Evolutionary conservation across 1,139 yeast genomes (phyloP).

Genomic region (Hansenula sp.): DNA sequence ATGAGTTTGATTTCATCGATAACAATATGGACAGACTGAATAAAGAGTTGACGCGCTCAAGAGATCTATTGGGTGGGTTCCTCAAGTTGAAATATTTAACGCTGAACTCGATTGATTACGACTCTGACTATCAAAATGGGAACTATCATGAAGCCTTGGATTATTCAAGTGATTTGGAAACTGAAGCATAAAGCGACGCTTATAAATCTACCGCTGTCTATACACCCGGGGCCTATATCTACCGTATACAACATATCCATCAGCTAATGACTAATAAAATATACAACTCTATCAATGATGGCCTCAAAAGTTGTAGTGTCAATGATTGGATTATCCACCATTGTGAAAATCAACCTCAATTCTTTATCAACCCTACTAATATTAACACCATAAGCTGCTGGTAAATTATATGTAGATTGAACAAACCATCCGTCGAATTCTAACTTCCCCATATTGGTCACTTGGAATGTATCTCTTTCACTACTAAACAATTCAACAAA

Average conservation of each 20-base stretch:
- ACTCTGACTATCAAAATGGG: conserved; percentile 10
- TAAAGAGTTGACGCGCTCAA: conserved; percentile 8
- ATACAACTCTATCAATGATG: too few species aligned
- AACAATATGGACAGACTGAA: conserved; percentile 4
- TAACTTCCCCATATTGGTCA: background rate
- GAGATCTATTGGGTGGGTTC: conserved; percentile 8
- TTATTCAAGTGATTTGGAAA: background rate
- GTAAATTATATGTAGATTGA: background rate
- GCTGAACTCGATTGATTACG: conserved; percentile 13
- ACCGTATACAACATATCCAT: too few species aligned
- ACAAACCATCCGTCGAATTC: background rate
- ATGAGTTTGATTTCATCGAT: conserved; percentile 18
- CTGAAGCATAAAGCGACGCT: background rate
- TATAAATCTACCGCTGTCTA: background rate
- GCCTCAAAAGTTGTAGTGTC: too few species aligned
- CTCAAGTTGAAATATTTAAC: conserved; percentile 9
- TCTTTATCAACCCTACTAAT: background rate
- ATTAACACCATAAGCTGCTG: background rate
- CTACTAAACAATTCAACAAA: too few species aligned
- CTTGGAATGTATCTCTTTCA: background rate
- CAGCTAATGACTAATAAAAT: too few species aligned
- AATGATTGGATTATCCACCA: background rate
- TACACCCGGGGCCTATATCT: too few species aligned
- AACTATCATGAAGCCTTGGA: conserved; percentile 13
- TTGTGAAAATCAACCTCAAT: background rate